Base-by-base conservation (phyloP, 1,139 yeast genomes). In the Candida smagusa region DNA sequence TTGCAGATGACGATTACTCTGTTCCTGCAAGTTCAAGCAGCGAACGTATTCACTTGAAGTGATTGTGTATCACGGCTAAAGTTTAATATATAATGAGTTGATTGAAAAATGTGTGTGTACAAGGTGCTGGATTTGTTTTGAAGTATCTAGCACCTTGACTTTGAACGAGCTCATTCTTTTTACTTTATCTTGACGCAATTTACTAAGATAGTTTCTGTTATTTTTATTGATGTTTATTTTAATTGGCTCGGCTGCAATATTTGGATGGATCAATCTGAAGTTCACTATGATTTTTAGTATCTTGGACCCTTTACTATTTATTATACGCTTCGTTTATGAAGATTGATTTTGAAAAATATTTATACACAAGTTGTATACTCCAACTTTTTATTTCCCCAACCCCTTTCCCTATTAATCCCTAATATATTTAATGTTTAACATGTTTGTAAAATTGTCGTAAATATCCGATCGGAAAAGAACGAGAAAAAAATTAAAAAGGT, bases 1-100 rank as follows among this genome's bases (percentile, higher is more conserved):
- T 73, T 34, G 58, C 51, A 9, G 61, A 60, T 24, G 48, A 60
- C 27, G 64, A 54, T 9, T 60, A 26, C 32, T 28, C 31, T 21
- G 33, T 25, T 28, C 38, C 38, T 9, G 33, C 38, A 30, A 35
- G 35, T 31, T 36, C 38, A n/a, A 22, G 31, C 32, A 33, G 22
- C 30, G 38, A 38, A 9, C 31, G 22, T 12, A 28, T 30, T 12
- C 33, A 16, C 32, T 12, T 34, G 22, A 36, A 35, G 37, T 27
- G 35, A 28, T 11, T 30, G 12, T 24, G 22, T 6, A 6, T 7
- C n/a, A 13, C 2, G 8, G 4, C n/a, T 12, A 11, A 30, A 22
- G 23, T 21, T 7, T 27, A 19, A 29, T 13, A 29, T 16, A 11
- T 34, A 7, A 22, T 31, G 25, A 33, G 43, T 41, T 40, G 46